Conservation (phyloP, 768 basidiomycete genomes). For the Serendipita sp. region DNA sequence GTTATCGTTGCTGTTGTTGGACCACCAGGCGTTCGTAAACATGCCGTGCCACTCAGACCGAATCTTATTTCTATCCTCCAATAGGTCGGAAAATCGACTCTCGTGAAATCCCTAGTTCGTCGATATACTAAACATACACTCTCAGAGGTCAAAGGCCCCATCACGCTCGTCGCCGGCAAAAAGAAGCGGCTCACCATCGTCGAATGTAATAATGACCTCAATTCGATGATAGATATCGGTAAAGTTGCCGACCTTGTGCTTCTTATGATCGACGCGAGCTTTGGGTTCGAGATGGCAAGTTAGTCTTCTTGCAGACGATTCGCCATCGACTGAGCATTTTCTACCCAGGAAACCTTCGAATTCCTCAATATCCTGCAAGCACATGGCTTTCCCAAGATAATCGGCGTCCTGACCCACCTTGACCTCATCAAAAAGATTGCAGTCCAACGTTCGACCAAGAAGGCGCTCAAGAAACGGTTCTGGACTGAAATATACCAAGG, state of each 20-base stretch:
- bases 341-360: slow-evolving; percentile 83
- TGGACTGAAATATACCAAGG: slow-evolving; percentile 99
- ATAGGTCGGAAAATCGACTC: slow-evolving; percentile 75
- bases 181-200: slow-evolving; percentile 86
- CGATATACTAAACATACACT: slow-evolving; percentile 89
- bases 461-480: slow-evolving; percentile 90
- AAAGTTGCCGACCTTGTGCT: slow-evolving; percentile 94
- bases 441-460: slow-evolving; percentile 78
- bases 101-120: slow-evolving; percentile 79
- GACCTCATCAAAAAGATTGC: slow-evolving; percentile 90
- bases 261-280: slow-evolving; percentile 94
- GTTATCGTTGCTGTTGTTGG: slow-evolving; percentile 91
- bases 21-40: slow-evolving; percentile 55
- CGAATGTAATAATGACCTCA: slow-evolving; percentile 94
- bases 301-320: neutral
- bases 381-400: slow-evolving; percentile 97
- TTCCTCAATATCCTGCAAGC: slow-evolving; percentile 93
- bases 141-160: slow-evolving; percentile 76
- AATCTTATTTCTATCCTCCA: neutral
- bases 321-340: neutral
- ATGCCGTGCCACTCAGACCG: neutral
- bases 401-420: slow-evolving; percentile 88
- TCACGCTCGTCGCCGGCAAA: slow-evolving; percentile 90
- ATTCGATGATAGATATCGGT: slow-evolving; percentile 95
- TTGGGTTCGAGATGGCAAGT: slow-evolving; percentile 95